phyloP scores from a whole-genome alignment of 2,329 filamentous ascomycete genomes.

The Torrubiella hemipterigena region DNA sequence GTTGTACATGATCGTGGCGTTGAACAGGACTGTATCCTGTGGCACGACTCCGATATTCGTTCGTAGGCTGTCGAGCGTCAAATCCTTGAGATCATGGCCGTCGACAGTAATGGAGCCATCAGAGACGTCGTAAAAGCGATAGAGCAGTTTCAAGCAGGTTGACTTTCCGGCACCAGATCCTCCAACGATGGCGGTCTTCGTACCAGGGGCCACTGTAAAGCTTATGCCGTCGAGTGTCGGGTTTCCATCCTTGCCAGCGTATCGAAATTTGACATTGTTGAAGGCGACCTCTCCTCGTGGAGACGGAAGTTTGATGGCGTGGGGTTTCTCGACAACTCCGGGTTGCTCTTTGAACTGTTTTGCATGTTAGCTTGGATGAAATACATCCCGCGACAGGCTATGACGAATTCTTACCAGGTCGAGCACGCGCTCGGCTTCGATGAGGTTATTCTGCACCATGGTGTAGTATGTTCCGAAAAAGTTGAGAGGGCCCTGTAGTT shows the following conservation, averaged over 20 bases:
- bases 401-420: slow-evolving; percentile 84
- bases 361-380: no score
- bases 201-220: slow-evolving; percentile 70
- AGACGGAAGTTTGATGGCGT: no score
- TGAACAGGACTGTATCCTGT: slow-evolving; percentile 82
- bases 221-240: slow-evolving; percentile 48
- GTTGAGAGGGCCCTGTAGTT: slow-evolving; percentile 61
- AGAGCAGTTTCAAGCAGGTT: slow-evolving; percentile 77
- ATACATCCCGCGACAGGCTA: no score
- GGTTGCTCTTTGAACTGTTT: no score
- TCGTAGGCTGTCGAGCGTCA: slow-evolving; percentile 77
- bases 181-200: slow-evolving; percentile 79
- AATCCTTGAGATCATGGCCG: slow-evolving; percentile 61
- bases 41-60: slow-evolving; percentile 80
- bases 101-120: slow-evolving; percentile 68
- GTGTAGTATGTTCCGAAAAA: slow-evolving; percentile 84
- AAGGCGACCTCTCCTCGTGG: neutral
- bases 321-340: no score
- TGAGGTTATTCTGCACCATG: slow-evolving; percentile 82
- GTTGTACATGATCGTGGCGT: slow-evolving; percentile 81
- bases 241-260: neutral
- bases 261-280: neutral
- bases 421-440: slow-evolving; percentile 79
- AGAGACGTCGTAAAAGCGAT: slow-evolving; percentile 76
- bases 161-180: slow-evolving; percentile 89